These are phyloP conservation scores for Colletotrichum sp. DNA, from an alignment of 2,329 filamentous ascomycete species.

Conservation along the genomic window DNA sequence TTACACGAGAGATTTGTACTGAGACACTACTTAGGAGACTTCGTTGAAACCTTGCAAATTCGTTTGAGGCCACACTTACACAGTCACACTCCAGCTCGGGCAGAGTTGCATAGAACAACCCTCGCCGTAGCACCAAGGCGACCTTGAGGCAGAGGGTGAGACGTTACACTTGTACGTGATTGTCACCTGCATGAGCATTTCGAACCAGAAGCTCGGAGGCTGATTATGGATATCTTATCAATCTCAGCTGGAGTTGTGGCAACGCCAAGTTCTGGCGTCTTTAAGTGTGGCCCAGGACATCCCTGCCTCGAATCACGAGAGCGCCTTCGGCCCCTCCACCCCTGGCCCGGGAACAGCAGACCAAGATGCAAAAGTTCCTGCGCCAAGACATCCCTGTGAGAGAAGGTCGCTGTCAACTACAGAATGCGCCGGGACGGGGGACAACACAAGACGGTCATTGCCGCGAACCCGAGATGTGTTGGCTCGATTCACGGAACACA, in stretches of 20 bases:
- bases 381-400: neutral
- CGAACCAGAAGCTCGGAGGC: neutral
- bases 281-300: neutral
- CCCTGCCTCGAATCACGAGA: neutral
- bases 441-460: accelerated
- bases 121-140: neutral
- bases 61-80: neutral
- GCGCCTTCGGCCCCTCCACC: neutral
- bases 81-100: neutral
- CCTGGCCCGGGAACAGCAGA: neutral
- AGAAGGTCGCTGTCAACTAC: neutral
- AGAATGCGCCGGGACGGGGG: neutral
- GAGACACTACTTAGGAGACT: too few relatives aligned
- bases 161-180: accelerated
- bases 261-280: neutral
- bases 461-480: neutral
- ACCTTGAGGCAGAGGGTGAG: accelerated
- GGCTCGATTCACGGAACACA: neutral
- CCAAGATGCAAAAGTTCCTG: neutral
- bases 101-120: accelerated
- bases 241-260: neutral
- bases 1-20: neutral
- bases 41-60: neutral
- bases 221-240: neutral
- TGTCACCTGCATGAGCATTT: neutral